Base-by-base conservation (phyloP, 1,284 basidiomycete species). In the Golubevia sp. region DNA sequence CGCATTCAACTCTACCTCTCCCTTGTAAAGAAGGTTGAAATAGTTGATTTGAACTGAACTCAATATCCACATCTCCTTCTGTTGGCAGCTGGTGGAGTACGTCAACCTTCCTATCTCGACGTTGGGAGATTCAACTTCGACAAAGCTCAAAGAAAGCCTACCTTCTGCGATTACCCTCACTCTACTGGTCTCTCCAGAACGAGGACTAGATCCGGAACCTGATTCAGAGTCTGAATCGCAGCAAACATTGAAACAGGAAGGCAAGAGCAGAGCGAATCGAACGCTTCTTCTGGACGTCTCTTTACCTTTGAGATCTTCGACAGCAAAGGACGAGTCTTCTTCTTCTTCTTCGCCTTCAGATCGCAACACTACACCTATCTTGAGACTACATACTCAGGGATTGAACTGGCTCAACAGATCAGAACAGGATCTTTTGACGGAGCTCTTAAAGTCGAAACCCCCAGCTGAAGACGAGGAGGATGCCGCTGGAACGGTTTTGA, bases 81-180 rank as follows among this genome's bases (percentile, higher is more conserved):
- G 11, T 27, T 2, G 3, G n/a, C 58, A 61, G 60, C 27, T 74
- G 1, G 67, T 60, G 1, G 59, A 68, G 20, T 74, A 64, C 44
- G 56, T 74, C 13, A 61, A 64, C 48, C 58, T 74, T 1, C 60
- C 64, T 0, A 5, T 74, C n/a, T 49, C 49, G 2, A 30, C 59
- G 24, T 52, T 74, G 6, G 73, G 66, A 0, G 52, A 24, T 4
- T 24, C 49, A 0, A 5, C 48, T 2, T 57, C 66, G 48, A 15
- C 51, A 0, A 15, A 18, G 51, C 8, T 73, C 27, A 73, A 70
- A 56, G 68, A 63, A 6, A 8, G 13, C n/a, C 25, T 74, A 0
- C 57, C 56, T 13, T 59, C 61, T 2, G 54, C 59, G 24, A 62
- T 74, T 23, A 26, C 34, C 44, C 25, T 74, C 21, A 58, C 62